Evolutionary conservation across 495 filamentous ascomycete species (phyloP), one percentile per base, ranked within the genome.

Genomic region (Lasiosphaeria hispida): DNA sequence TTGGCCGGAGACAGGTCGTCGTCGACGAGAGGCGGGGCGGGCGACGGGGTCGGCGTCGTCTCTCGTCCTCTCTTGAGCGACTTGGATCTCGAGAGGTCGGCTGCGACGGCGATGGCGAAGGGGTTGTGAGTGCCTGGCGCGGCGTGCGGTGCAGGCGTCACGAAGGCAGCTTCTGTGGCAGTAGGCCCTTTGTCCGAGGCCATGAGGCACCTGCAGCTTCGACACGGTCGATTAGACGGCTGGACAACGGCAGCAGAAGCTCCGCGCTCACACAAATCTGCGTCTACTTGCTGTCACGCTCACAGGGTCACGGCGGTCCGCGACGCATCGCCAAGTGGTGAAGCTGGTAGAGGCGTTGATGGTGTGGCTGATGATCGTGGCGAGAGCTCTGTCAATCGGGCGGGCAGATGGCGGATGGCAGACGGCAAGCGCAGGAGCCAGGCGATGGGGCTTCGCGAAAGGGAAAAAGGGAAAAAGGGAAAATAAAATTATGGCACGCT

Each of bases 331-430:
- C 73, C 69, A 62, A 66, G 65, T 61, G 62, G 55, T 50, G 62
- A 48, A 48, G 41, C 52, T 17, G 45, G 35, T 48, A 60, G 63
- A 66, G 69, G 71, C 65, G 65, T 70, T 68, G 64, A 66, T 71
- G 53, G 77, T 77, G 75, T 77, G 76, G 77, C 76, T 78, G 77
- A 60, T 73, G 74, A 76, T 68, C 69, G 77, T 80, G 77, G 77
- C 77, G 72, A 75, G 72, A 75, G 72, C 72, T 74, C 38, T 43
- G 36, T 47, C 34, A 34, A 19, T 50, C 42, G 48, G 34, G 30
- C 19, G 15, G 53, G 30, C 34, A 17, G 50, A 41, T 40, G 18
- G 15, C 11, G 49, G 35, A 41, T 39, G 36, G 23, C 23, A 30
- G 23, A 30, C 23, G 23, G 23, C 23, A 30, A 30, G 23, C 23